Conservation (phyloP, 768 basidiomycete genomes). For the Agrocybe praecox region DNA sequence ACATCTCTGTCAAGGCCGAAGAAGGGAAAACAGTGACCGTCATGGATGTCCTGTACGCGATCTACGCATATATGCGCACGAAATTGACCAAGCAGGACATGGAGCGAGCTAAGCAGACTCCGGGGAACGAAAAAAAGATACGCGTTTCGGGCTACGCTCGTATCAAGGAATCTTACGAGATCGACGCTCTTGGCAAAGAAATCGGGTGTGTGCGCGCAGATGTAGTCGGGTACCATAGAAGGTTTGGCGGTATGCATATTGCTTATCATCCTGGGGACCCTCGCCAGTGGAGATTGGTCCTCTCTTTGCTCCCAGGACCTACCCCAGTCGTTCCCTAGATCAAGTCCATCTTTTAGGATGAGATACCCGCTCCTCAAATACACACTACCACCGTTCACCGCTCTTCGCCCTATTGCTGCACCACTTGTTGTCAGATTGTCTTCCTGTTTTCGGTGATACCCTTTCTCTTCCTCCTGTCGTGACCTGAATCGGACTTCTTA, state of each 20-base stretch:
- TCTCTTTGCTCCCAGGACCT: conserved; percentile 43
- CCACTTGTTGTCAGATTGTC: not conserved
- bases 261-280: conserved; percentile 31
- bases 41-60: conserved; percentile 47
- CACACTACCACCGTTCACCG: not conserved
- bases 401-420: not conserved
- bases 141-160: conserved; percentile 32
- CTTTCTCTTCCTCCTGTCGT: not conserved
- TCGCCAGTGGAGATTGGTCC: conserved; percentile 44
- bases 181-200: conserved; percentile 39
- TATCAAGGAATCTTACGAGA: conserved; percentile 37
- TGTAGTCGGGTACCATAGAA: conserved; percentile 44
- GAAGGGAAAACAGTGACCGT: conserved; percentile 33
- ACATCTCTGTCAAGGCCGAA: conserved; percentile 38
- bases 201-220: conserved; percentile 52
- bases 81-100: conserved; percentile 40
- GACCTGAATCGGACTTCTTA: not conserved
- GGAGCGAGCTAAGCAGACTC: conserved; percentile 21
- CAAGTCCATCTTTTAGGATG: not conserved
- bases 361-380: not conserved
- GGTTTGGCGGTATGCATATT: conserved; percentile 47
- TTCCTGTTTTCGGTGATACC: not conserved
- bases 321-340: conserved; percentile 4
- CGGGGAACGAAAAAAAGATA: conserved; percentile 26
- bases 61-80: conserved; percentile 49